Conservation (phyloP, 768 basidiomycete species). For the Gloeostereum incarnatum region DNA sequence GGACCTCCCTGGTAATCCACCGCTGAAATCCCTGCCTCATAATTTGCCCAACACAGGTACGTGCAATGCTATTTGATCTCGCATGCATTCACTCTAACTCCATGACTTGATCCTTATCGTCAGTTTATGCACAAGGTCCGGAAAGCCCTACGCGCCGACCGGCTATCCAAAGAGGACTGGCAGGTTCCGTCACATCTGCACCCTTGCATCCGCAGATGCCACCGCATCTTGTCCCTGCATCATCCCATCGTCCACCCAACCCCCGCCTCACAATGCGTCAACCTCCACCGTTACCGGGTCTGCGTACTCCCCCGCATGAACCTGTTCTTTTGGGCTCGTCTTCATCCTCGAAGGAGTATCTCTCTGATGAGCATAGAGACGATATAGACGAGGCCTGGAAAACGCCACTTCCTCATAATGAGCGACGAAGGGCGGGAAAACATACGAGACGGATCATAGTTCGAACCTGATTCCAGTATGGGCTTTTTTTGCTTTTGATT, state of each 20-base stretch:
- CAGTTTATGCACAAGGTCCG: background rate
- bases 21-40: too few relatives aligned
- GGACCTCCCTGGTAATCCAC: conserved; percentile 29
- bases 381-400: conserved; percentile 67
- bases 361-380: conserved; percentile 40
- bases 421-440: conserved; percentile 71
- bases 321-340: conserved; percentile 21
- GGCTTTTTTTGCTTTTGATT: too few relatives aligned
- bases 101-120: background rate
- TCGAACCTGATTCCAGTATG: conserved; percentile 21
- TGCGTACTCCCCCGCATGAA: conserved; percentile 42
- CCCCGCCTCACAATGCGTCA: conserved; percentile 18
- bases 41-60: too few relatives aligned
- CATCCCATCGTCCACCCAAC: conserved; percentile 19
- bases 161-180: conserved; percentile 13
- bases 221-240: conserved; percentile 5
- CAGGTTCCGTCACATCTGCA: conserved; percentile 8
- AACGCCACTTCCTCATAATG: conserved; percentile 62
- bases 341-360: conserved; percentile 27
- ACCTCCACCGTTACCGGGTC: conserved; percentile 18
- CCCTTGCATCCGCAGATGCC: conserved; percentile 17
- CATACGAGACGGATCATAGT: conserved; percentile 70
- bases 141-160: conserved; percentile 16
- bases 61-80: conserved; percentile 14
- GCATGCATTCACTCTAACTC: conserved; percentile 11